These are phyloP conservation scores for Trichoderma guizhouense DNA, from an alignment of 2,329 filamentous ascomycete genomes.

Conservation along the genomic window DNA sequence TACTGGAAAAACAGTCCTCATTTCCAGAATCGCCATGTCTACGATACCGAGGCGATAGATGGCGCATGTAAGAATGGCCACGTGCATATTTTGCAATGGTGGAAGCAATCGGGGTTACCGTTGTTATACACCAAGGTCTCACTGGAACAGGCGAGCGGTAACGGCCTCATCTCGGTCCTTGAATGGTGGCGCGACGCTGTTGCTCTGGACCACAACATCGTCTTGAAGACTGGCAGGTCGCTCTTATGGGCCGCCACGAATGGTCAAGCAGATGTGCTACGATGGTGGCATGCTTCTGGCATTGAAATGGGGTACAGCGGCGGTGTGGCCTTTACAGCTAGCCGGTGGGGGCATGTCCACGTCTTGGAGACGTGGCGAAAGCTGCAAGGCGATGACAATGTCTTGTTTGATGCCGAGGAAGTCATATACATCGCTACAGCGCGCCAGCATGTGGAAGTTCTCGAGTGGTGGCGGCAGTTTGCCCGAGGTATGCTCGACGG, in stretches of 20 bases:
- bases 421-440: slow-evolving; percentile 84
- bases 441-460: slow-evolving; percentile 75
- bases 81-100: slow-evolving; percentile 84
- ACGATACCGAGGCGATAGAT: slow-evolving; percentile 80
- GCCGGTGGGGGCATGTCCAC: slow-evolving; percentile 77
- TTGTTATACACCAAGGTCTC: slow-evolving; percentile 84
- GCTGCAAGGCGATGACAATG: slow-evolving; percentile 60
- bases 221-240: slow-evolving; percentile 77
- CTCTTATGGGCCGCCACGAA: slow-evolving; percentile 81
- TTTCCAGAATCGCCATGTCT: slow-evolving; percentile 76
- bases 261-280: slow-evolving; percentile 71
- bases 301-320: slow-evolving; percentile 79
- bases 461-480: slow-evolving; percentile 89
- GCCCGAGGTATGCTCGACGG: slow-evolving; percentile 53
- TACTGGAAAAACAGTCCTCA: slow-evolving; percentile 86
- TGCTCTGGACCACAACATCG: slow-evolving; percentile 53
- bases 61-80: slow-evolving; percentile 83
- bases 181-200: slow-evolving; percentile 87
- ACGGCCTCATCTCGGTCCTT: slow-evolving; percentile 79
- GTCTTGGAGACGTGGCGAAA: slow-evolving; percentile 79
- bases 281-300: slow-evolving; percentile 83
- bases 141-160: slow-evolving; percentile 80
- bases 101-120: slow-evolving; percentile 73
- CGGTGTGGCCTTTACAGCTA: slow-evolving; percentile 78
- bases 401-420: slow-evolving; percentile 73